Percentiles rank a stretch among this genome's conserved stretches.
Conservation (phyloP, 768 basidiomycete genomes). For the Lentinula sp. region DNA sequence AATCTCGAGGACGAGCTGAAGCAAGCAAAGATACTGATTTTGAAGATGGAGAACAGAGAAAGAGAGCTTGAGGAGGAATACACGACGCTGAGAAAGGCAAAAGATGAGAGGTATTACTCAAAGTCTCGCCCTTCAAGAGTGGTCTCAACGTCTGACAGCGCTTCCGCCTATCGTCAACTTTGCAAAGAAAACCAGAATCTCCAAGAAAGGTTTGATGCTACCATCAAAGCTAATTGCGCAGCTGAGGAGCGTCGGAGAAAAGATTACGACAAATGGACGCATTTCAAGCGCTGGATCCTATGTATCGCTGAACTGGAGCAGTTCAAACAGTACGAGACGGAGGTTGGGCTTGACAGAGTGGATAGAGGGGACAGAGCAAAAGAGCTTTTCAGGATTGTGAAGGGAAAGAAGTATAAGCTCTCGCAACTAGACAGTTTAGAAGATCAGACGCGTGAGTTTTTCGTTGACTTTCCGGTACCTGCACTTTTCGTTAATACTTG, state of each 20-base stretch:
- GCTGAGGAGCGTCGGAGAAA: conserved; percentile 1
- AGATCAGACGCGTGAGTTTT: background rate
- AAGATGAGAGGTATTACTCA: background rate
- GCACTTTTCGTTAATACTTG: background rate
- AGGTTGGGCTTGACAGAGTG: background rate
- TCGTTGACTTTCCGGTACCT: background rate
- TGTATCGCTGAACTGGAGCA: background rate
- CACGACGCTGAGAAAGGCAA: conserved; percentile 10
- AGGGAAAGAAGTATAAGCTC: conserved; percentile 1
- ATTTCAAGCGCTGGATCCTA: conserved; percentile 6
- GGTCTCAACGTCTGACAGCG: background rate
- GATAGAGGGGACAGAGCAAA: background rate
- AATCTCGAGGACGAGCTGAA: conserved; percentile 23
- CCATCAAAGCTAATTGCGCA: background rate
- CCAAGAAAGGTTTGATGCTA: background rate
- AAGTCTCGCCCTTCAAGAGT: background rate
- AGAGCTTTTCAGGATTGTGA: background rate
- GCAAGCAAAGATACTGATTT: conserved; percentile 13
- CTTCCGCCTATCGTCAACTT: background rate
- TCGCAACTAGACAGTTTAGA: background rate
- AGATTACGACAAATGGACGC: conserved; percentile 4
- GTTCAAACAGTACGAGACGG: background rate
- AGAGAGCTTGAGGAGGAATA: conserved; percentile 19
- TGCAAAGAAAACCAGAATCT: background rate
- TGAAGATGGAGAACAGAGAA: conserved; percentile 15